Evolutionary conservation across 2,329 filamentous ascomycete species (phyloP).

Genomic region (Paramyrothecium sp.): DNA sequence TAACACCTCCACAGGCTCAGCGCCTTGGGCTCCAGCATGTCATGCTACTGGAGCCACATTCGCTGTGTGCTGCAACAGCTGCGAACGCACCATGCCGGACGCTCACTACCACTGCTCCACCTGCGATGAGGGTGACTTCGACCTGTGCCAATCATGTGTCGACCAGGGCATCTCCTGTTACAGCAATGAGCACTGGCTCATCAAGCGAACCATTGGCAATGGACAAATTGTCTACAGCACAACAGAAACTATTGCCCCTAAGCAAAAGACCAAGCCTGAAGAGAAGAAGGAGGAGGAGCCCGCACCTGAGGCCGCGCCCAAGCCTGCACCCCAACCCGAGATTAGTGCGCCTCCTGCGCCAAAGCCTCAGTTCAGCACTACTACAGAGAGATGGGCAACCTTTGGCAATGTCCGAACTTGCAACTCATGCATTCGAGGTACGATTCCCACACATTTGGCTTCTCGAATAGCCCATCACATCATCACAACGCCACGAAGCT

Average conservation of each 20-base stretch:
- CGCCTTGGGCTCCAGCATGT: constrained; percentile 7
- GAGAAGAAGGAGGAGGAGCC: constrained; percentile 10
- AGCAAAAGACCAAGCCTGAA: constrained; percentile 16
- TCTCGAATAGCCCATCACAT: constrained; percentile 9
- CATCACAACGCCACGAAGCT: too few relatives aligned
- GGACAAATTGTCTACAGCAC: constrained; percentile 81
- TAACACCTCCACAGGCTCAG: not conserved
- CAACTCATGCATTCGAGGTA: constrained; percentile 58
- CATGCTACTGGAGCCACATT: constrained; percentile 42
- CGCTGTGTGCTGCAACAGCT: constrained; percentile 92
- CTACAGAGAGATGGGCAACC: constrained; percentile 14
- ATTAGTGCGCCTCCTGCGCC: constrained; percentile 3
- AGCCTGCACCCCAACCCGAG: constrained; percentile 2
- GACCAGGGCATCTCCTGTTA: constrained; percentile 74
- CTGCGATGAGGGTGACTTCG: constrained; percentile 91
- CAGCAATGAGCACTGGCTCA: constrained; percentile 83
- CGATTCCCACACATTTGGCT: not conserved
- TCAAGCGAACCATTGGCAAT: constrained; percentile 80
- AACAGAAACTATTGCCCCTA: constrained; percentile 73
- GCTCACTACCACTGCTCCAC: constrained; percentile 93
- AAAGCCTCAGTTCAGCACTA: constrained; percentile 16
- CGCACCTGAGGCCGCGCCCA: constrained; percentile 10
- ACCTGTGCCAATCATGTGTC: constrained; percentile 82
- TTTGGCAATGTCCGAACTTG: constrained; percentile 59
- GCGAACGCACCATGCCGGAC: constrained; percentile 73